These are phyloP conservation scores for Chlorella sp. DNA, from an alignment of 139 green algal genomes.

Conservation along the genomic window DNA sequence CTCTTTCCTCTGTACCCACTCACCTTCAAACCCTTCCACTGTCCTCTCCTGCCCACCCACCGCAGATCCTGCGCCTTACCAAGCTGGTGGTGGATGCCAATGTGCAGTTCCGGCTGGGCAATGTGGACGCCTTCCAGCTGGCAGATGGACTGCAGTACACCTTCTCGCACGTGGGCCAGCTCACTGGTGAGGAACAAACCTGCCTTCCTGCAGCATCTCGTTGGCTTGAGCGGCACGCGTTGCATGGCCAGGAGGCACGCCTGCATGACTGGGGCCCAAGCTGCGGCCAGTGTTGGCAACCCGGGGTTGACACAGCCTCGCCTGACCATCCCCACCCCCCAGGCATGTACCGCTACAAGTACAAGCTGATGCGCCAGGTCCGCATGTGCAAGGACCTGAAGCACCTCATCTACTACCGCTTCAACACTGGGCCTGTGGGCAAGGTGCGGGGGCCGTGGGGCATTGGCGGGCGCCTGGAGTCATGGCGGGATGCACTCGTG, in stretches of 20 bases:
- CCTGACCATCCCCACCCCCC: not conserved
- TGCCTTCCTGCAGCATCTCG: not conserved
- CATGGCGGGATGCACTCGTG: no score
- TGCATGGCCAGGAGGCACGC: no score
- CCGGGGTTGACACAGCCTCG: no score
- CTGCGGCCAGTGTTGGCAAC: no score
- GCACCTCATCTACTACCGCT: constrained; percentile 99
- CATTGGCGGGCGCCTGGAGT: no score
- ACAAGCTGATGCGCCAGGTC: constrained; percentile 99
- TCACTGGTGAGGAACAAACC: constrained; percentile 70
- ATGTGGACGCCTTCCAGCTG: constrained; percentile 99
- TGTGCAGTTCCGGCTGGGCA: constrained; percentile 97
- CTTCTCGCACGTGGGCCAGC: constrained; percentile 98
- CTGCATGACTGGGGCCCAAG: no score
- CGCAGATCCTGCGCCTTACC: constrained; percentile 95
- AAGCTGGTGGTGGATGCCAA: constrained; percentile 99
- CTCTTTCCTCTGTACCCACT: not conserved
- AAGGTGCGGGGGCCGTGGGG: constrained; percentile 75
- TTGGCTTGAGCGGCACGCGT: no score
- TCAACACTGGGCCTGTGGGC: constrained; percentile 98
- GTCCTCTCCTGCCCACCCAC: not conserved
- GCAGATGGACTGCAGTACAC: constrained; percentile 99
- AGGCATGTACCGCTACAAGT: constrained; percentile 98
- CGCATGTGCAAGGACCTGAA: constrained; percentile 99
- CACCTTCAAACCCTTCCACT: not conserved